phyloP scores from a whole-genome alignment of 108 stramenopile genomes.

The Cylindrotheca closterium region DNA sequence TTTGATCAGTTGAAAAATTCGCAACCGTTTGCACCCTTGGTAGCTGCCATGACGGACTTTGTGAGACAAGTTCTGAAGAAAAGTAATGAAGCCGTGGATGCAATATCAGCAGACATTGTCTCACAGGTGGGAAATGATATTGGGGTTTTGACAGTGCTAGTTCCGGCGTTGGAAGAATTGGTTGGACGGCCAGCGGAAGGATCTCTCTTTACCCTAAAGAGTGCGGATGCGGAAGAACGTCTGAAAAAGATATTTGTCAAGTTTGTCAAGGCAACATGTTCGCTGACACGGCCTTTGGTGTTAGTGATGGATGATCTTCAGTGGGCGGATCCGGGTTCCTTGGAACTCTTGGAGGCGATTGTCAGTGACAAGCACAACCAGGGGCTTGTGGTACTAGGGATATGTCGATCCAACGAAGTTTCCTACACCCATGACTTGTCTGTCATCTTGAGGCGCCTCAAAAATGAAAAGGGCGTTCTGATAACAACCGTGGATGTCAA shows the following conservation, averaged over 20 bases:
- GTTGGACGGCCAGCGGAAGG: background rate
- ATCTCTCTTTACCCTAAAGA: background rate
- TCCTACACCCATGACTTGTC: background rate
- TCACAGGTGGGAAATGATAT: background rate
- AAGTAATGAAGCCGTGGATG: background rate
- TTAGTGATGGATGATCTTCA: constrained; percentile 66
- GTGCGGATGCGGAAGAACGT: too few species aligned
- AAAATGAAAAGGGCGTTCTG: background rate
- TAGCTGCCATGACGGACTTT: constrained; percentile 11
- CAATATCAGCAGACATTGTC: background rate
- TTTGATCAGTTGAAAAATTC: constrained; percentile 30
- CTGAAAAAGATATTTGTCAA: constrained; percentile 8
- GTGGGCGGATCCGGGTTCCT: constrained; percentile 53
- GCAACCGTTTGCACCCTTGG: constrained; percentile 11
- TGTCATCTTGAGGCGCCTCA: background rate
- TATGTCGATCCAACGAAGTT: constrained; percentile 38
- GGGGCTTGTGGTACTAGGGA: constrained; percentile 25
- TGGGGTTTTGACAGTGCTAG: background rate
- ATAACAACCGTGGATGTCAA: background rate
- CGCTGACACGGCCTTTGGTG: constrained; percentile 18
- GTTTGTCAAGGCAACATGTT: constrained; percentile 12
- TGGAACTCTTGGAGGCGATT: constrained; percentile 20
- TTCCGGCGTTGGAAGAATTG: background rate
- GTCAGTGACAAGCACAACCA: constrained; percentile 1
- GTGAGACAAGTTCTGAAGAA: constrained; percentile 13